Percentiles rank a stretch among this genome's conserved stretches.
Conservation (phyloP, 257 asterid genomes). For the Plectranthus barbatus region DNA sequence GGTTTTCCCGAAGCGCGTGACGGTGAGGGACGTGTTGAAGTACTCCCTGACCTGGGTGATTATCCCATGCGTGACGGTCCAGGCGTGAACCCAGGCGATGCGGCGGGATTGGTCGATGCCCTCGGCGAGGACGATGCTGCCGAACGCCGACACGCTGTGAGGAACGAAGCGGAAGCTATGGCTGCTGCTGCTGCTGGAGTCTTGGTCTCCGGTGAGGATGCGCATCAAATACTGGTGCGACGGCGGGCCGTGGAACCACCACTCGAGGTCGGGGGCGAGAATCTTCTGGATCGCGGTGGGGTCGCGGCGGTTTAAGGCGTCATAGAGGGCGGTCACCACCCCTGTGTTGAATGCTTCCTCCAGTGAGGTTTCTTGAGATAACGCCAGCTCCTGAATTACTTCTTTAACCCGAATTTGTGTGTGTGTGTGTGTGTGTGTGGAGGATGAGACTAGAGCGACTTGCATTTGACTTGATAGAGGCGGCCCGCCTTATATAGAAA, state of each 20-base stretch:
- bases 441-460: too few relatives aligned
- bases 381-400: constrained; percentile 60
- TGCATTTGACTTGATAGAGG: too few relatives aligned
- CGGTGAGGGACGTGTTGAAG: constrained; percentile 89
- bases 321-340: constrained; percentile 99
- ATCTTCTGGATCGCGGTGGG: constrained; percentile 59
- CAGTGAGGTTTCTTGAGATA: constrained; percentile 49
- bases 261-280: constrained; percentile 92
- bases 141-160: constrained; percentile 63
- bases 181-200: constrained; percentile 8
- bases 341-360: constrained; percentile 66
- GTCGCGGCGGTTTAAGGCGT: constrained; percentile 76
- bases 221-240: constrained; percentile 95
- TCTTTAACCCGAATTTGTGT: too few relatives aligned
- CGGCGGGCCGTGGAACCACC: constrained; percentile 99
- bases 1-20: constrained; percentile 49
- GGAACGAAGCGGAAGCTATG: constrained; percentile 65
- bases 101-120: constrained; percentile 58
- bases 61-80: constrained; percentile 95
- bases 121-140: constrained; percentile 74
- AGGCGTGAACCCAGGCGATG: constrained; percentile 95
- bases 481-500: too few relatives aligned
- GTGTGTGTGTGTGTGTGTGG: too few relatives aligned
- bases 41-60: constrained; percentile 93
- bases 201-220: constrained; percentile 71